These are phyloP conservation scores for Ogataea hybrid DNA, from an alignment of 1,139 yeast genomes.

Conservation along the genomic window DNA sequence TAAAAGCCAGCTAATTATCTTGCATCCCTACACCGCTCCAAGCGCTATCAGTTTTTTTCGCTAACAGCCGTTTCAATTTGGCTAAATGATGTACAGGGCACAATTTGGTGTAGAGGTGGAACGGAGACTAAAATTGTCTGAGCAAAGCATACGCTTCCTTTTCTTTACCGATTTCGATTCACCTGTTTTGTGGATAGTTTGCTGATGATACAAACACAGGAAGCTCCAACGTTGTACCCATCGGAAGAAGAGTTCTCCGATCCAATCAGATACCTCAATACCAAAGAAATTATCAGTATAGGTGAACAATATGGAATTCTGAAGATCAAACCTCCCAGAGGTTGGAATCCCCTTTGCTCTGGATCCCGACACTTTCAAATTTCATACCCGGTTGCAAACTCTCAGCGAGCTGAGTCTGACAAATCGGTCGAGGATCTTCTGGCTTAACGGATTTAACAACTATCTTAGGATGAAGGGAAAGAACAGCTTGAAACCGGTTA, in stretches of 20 bases:
- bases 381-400: constrained; percentile 65
- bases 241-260: constrained; percentile 51
- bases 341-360: constrained; percentile 58
- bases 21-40: neutral
- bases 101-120: constrained; percentile 2
- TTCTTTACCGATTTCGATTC: neutral
- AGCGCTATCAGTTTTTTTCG: neutral
- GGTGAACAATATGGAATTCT: constrained; percentile 64
- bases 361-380: constrained; percentile 48
- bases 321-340: constrained; percentile 61
- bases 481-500: constrained; percentile 26
- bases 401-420: constrained; percentile 61
- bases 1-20: constrained; percentile 9
- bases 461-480: constrained; percentile 44
- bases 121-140: neutral
- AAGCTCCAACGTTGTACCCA: constrained; percentile 60
- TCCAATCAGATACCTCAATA: constrained; percentile 61
- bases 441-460: constrained; percentile 57
- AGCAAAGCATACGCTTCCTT: constrained; percentile 2
- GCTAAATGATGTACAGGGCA: constrained; percentile 1
- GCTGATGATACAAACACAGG: constrained; percentile 17
- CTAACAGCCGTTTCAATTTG: neutral
- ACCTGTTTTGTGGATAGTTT: neutral
- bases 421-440: constrained; percentile 61
- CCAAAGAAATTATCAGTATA: constrained; percentile 45